phyloP scores from a whole-genome alignment of 257 asterid species.

The Dorcoceras hygrometricum region DNA sequence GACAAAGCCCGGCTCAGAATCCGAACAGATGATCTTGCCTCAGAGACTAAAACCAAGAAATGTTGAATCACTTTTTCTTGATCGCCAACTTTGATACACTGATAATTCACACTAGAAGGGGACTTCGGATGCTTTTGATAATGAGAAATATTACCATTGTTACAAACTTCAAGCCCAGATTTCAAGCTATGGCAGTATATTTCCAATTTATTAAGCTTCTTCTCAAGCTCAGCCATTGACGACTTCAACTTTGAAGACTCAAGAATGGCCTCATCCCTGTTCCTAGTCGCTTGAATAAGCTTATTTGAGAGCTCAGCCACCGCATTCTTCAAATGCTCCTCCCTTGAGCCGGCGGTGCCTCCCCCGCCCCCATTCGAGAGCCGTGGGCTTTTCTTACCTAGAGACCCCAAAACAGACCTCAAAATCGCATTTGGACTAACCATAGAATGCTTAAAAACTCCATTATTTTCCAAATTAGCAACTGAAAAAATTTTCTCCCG shows the following conservation, averaged over 20 bases:
- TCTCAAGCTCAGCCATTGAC: slow-evolving; percentile 89
- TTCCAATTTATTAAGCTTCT: slow-evolving; percentile 82
- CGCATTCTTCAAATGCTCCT: slow-evolving; percentile 78
- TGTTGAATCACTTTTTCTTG: slow-evolving; percentile 57
- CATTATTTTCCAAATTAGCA: slow-evolving; percentile 54
- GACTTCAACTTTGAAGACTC: slow-evolving; percentile 79
- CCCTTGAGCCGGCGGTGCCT: slow-evolving; percentile 39
- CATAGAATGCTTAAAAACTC: slow-evolving; percentile 36
- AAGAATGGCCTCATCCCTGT: slow-evolving; percentile 74
- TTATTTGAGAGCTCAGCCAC: slow-evolving; percentile 83
- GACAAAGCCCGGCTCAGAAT: slow-evolving; percentile 53
- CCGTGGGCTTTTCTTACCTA: slow-evolving; percentile 66
- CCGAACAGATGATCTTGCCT: slow-evolving; percentile 65
- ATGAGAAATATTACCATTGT: slow-evolving; percentile 4
- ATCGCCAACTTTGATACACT: slow-evolving; percentile 45
- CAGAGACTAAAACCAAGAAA: slow-evolving; percentile 70
- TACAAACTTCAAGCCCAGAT: slow-evolving; percentile 66
- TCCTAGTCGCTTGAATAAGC: slow-evolving; percentile 65
- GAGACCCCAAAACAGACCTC: slow-evolving; percentile 54
- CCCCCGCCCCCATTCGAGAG: slow-evolving; percentile 36
- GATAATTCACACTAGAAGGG: slow-evolving; percentile 33
- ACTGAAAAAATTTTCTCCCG: slow-evolving; percentile 58
- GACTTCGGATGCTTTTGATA: slow-evolving; percentile 30
- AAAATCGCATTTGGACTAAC: slow-evolving; percentile 78
- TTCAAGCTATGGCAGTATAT: slow-evolving; percentile 75